Evolutionary conservation across 1,139 yeast genomes (phyloP).

Genomic region (Debaryomyces subglobosus): DNA sequence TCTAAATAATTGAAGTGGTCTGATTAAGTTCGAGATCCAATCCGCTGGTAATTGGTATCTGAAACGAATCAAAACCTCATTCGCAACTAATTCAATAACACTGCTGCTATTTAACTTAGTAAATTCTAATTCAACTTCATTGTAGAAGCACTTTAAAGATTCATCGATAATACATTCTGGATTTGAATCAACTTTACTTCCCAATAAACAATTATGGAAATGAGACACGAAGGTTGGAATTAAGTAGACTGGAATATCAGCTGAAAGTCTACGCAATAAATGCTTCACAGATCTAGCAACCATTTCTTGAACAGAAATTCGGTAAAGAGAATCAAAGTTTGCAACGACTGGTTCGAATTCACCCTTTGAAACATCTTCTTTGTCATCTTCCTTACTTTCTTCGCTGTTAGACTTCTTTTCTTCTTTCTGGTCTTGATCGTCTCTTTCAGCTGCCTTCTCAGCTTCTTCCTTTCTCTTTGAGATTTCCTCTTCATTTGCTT

Average conservation of each 20-base stretch:
- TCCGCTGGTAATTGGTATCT: conserved; percentile 56
- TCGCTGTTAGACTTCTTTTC: conserved; percentile 38
- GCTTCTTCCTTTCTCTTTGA: conserved; percentile 27
- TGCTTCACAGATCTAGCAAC: conserved; percentile 81
- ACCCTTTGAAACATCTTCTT: conserved; percentile 39
- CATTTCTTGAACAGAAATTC: conserved; percentile 66
- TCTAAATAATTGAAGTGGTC: conserved; percentile 58
- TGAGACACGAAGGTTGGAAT: conserved; percentile 66
- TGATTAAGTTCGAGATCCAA: conserved; percentile 43
- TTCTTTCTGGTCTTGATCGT: conserved; percentile 22
- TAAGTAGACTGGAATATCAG: conserved; percentile 54
- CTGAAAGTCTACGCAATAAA: conserved; percentile 56
- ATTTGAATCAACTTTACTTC: conserved; percentile 41
- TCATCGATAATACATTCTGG: conserved; percentile 51
- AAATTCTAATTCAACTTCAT: conserved; percentile 47
- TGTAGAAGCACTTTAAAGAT: conserved; percentile 46
- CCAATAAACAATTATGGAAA: conserved; percentile 74
- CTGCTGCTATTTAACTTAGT: conserved; percentile 45
- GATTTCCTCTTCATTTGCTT: conserved; percentile 28
- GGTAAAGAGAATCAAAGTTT: conserved; percentile 49
- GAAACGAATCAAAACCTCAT: conserved; percentile 62
- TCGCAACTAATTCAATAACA: conserved; percentile 46
- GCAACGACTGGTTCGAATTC: conserved; percentile 47
- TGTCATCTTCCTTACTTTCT: conserved; percentile 27
- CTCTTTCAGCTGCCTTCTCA: conserved; percentile 30